Evolutionary conservation across 148 eudicot species (phyloP).

Genomic region (Nepenthes gracilis): DNA sequence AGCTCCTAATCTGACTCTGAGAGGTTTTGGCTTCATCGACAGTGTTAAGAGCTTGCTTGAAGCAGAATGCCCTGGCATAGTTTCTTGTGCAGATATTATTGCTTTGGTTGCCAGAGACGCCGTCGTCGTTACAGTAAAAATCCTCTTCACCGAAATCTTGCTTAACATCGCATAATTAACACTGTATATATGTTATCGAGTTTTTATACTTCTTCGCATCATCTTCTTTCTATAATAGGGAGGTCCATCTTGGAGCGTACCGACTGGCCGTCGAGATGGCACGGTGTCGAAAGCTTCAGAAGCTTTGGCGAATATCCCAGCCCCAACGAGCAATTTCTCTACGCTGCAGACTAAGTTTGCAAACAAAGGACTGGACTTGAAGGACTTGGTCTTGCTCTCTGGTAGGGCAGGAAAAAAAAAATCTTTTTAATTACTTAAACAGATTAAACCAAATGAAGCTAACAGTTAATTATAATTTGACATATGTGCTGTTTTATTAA

Average conservation of each 20-base stretch:
- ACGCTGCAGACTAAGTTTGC: slow-evolving; percentile 24
- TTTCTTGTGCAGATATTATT: slow-evolving; percentile 57
- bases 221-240: slow-evolving; percentile 8
- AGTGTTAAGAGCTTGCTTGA: slow-evolving; percentile 24
- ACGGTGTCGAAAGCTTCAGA: slow-evolving; percentile 25
- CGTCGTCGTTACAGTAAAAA: slow-evolving; percentile 23
- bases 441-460: no score
- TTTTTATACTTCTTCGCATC: background rate
- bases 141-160: background rate
- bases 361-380: slow-evolving; percentile 28
- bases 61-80: slow-evolving; percentile 41
- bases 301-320: slow-evolving; percentile 26
- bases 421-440: no score
- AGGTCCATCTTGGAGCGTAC: slow-evolving; percentile 40
- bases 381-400: slow-evolving; percentile 42
- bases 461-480: no score
- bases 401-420: slow-evolving; percentile 13
- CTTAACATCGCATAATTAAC: no score
- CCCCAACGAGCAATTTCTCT: slow-evolving; percentile 31
- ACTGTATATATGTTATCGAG: no score
- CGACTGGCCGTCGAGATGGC: slow-evolving; percentile 48
- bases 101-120: slow-evolving; percentile 49
- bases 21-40: slow-evolving; percentile 36
- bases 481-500: no score
- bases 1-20: slow-evolving; percentile 21